phyloP scores from a whole-genome alignment of 306 rosid genomes.

The Aeschynomene evenia region DNA sequence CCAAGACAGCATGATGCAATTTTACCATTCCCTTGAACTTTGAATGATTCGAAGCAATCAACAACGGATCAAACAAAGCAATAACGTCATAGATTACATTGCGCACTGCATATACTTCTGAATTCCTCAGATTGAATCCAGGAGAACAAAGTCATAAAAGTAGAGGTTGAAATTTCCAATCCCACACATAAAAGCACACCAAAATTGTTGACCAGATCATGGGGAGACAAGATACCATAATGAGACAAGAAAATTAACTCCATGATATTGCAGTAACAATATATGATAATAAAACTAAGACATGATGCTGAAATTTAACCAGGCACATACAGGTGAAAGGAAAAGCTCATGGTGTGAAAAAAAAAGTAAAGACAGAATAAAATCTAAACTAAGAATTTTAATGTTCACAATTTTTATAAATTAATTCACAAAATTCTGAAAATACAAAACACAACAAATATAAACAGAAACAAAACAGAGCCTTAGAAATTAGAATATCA shows the following conservation, averaged over 20 bases:
- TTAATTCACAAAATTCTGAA: too few species aligned
- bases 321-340: not conserved
- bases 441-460: too few species aligned
- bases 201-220: not conserved
- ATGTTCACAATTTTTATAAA: too few species aligned
- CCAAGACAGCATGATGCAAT: not conserved
- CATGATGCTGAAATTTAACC: not conserved
- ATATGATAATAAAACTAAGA: not conserved
- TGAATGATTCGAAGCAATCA: conserved; percentile 29
- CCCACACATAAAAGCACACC: not conserved
- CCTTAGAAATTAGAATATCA: too few species aligned
- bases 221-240: not conserved
- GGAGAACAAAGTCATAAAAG: not conserved
- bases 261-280: not conserved
- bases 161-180: not conserved
- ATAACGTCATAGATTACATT: not conserved
- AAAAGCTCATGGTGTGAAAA: not conserved
- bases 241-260: not conserved
- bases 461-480: too few species aligned
- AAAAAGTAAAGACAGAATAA: too few species aligned
- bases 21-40: conserved; percentile 24
- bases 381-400: too few species aligned
- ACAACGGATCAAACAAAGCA: not conserved
- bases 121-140: not conserved
- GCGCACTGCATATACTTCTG: not conserved